Conservation (phyloP, 495 filamentous ascomycete species). For the Neurospora sp. region DNA sequence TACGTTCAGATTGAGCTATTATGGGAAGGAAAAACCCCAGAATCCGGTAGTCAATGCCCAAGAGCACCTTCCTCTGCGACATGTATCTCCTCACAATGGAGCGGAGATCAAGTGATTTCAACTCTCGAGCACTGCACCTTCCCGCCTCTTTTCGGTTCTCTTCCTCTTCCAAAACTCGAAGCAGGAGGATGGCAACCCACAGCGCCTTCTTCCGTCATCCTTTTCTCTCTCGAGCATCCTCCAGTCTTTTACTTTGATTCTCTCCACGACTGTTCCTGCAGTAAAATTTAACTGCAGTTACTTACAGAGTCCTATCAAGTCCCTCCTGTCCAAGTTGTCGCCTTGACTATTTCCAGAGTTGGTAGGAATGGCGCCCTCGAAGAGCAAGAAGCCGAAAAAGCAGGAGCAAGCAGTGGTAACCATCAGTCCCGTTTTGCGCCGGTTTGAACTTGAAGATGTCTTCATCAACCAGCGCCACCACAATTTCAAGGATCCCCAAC, state of each 20-base stretch:
- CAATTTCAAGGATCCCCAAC: conserved; percentile 18
- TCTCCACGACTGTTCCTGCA: background rate
- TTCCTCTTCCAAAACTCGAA: background rate
- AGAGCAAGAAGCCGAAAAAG: background rate
- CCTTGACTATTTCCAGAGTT: background rate
- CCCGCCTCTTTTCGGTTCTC: background rate
- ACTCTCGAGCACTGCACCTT: background rate
- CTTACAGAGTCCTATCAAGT: background rate
- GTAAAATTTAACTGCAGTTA: background rate
- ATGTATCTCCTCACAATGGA: background rate
- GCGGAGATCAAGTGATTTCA: background rate
- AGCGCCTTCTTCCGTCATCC: background rate
- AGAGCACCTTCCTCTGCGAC: background rate
- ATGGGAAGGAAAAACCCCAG: background rate
- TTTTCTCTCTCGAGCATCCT: background rate
- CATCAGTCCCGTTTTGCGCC: background rate
- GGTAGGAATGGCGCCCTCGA: conserved; percentile 3
- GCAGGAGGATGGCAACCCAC: background rate
- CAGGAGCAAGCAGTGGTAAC: conserved; percentile 1
- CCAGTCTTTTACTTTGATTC: background rate
- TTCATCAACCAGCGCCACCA: conserved; percentile 12
- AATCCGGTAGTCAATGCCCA: background rate
- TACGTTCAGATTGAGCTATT: background rate
- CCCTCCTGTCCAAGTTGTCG: background rate
- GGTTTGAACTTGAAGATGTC: conserved; percentile 16